Base-by-base conservation (phyloP, 2,329 filamentous ascomycete species). In the Gyromitra esculenta region DNA sequence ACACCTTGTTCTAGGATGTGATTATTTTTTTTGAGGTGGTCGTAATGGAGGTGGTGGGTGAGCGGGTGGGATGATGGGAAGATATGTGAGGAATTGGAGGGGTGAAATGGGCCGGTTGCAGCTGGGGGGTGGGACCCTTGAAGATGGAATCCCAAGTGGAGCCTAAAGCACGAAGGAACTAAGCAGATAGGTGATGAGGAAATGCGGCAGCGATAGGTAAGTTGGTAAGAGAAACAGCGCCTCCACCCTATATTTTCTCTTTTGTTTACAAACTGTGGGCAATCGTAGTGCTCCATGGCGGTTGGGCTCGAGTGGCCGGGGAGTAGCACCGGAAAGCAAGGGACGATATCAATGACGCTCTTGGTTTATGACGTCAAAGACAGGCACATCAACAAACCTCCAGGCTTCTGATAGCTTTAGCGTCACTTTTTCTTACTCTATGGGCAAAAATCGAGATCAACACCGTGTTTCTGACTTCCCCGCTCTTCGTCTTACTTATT, bases 311-410 rank as follows among this genome's bases (percentile, higher is more conserved):
- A 66, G 41, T 43, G 7, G 41, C 41, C 60, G 25, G 56, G 66
- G 56, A 71, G 57, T 21, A 52, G 13, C 54, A n/a, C 57, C 31
- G 66, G 45, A 59, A 41, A 39, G 67, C 54, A 62, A 62, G 57
- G 43, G 13, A 18, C n/a, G 11, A 21, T 31, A 35, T 65, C 8
- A 39, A 31, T 65, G 35, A 31, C 57, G n/a, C 37, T 31, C 74
- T 68, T 77, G 64, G 71, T 59, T 41, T 52, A 77, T 77, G 75
- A 77, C 75, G 71, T 77, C 71, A 77, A 77, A 73, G 50, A 64
- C 50, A 69, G 57, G 75, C 43, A 77, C 75, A 41, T 65, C 71
- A 75, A 77, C 25, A 31, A 31, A 31, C 25, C 25, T 31, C 25
- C 25, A 31, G 52, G 43, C 37, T 52, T 68, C 63, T 35, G 21